A percentile compares a stretch with the other conserved stretches of the same genome.
Conservation (phyloP, 306 rosid genomes). For the Delonix regia region DNA sequence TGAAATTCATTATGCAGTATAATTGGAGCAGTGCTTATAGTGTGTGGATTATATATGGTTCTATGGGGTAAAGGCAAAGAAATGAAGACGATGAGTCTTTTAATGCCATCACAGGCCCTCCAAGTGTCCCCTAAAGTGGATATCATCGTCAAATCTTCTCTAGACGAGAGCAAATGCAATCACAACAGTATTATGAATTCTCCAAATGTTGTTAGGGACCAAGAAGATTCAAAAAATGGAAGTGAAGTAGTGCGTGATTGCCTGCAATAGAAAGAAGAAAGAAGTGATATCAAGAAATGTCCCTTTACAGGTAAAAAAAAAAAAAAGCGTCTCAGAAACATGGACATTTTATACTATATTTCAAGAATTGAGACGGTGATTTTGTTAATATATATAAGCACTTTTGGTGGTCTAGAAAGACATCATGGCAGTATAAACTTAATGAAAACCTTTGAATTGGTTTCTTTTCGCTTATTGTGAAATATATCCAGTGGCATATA, state of each 20-base stretch:
- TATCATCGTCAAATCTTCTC: not conserved
- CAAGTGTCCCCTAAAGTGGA: not conserved
- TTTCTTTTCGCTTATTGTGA: no score
- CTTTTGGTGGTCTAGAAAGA: no score
- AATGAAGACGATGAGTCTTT: conserved; percentile 22
- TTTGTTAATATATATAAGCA: no score
- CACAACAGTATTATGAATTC: not conserved
- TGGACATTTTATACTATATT: no score
- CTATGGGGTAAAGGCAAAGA: conserved; percentile 59
- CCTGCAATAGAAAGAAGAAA: no score
- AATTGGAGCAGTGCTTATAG: conserved; percentile 44
- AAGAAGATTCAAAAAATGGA: not conserved
- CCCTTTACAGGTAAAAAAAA: no score
- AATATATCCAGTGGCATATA: no score
- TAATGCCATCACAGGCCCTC: not conserved
- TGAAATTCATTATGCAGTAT: conserved; percentile 14
- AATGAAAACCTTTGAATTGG: no score
- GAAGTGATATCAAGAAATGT: no score
- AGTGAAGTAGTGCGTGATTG: not conserved
- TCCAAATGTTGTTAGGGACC: not conserved
- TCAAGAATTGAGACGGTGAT: no score
- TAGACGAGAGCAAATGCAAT: not conserved
- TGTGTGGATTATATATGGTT: conserved; percentile 50
- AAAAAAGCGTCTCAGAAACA: no score
- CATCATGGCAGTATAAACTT: no score